phyloP scores from a whole-genome alignment of 345 rosid species.

The Pugionium dolabratum region DNA sequence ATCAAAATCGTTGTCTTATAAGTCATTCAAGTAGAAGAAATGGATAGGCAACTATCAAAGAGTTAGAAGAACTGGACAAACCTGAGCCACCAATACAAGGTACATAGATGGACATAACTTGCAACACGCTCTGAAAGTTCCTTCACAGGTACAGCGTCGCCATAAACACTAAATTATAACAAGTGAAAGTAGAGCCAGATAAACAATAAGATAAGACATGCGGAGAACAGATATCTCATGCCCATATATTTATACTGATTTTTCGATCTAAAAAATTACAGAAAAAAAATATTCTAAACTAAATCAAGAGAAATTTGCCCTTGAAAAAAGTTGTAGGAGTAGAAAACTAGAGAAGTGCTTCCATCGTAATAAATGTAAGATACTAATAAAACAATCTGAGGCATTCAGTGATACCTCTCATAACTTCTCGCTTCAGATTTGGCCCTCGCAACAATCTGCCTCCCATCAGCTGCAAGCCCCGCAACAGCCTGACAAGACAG shows the following conservation, averaged over 20 bases:
- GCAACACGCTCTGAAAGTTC: conserved; percentile 96
- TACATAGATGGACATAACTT: conserved; percentile 92
- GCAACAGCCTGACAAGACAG: conserved; percentile 70
- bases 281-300: neutral
- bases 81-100: conserved; percentile 99
- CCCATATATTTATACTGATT: neutral
- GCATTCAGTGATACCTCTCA: conserved; percentile 52
- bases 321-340: neutral
- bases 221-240: neutral
- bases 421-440: conserved; percentile 83
- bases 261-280: neutral
- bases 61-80: conserved; percentile 28
- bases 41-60: neutral
- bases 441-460: conserved; percentile 88
- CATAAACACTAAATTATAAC: conserved; percentile 61
- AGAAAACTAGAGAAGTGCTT: neutral
- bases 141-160: conserved; percentile 84
- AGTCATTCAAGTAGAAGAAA: conserved; percentile 16
- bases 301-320: neutral
- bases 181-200: neutral
- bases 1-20: conserved; percentile 13
- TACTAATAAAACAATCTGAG: neutral
- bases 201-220: conserved; percentile 10
- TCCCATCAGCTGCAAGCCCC: conserved; percentile 94
- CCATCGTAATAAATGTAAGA: too few relatives aligned